Percentiles rank a stretch among this genome's conserved stretches.
These are phyloP conservation scores for Botrytis fragariae DNA, from an alignment of 2,329 filamentous ascomycete species.

Conservation along the genomic window DNA sequence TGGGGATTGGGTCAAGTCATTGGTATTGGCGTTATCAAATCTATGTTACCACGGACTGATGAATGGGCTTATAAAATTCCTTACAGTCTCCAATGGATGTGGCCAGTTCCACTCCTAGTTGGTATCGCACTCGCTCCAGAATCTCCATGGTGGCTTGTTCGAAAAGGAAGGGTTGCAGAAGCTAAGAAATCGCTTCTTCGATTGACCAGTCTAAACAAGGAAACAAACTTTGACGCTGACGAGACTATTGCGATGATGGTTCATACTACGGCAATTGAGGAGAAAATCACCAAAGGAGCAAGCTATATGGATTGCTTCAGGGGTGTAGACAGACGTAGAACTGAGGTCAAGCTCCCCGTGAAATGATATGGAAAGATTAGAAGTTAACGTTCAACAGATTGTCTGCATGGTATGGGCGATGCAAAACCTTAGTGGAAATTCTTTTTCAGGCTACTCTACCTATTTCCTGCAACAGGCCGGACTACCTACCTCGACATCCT, in stretches of 20 bases:
- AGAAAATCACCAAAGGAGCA: conserved; percentile 45
- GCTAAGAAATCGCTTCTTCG: conserved; percentile 41
- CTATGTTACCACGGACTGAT: conserved; percentile 46
- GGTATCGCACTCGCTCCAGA: conserved; percentile 48
- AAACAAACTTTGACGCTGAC: conserved; percentile 45
- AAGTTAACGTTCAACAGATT: conserved; percentile 37
- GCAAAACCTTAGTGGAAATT: conserved; percentile 61
- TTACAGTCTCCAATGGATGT: conserved; percentile 44
- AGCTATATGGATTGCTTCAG: conserved; percentile 52
- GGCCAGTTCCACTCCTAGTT: conserved; percentile 47
- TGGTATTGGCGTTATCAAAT: conserved; percentile 50
- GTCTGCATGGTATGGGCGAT: conserved; percentile 61
- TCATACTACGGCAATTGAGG: conserved; percentile 57
- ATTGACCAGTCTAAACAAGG: conserved; percentile 41
- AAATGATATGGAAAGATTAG: background rate
- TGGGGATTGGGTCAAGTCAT: conserved; percentile 53
- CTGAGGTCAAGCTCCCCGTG: conserved; percentile 40
- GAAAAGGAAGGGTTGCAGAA: conserved; percentile 44
- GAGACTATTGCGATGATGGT: conserved; percentile 54
- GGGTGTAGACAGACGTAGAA: conserved; percentile 50
- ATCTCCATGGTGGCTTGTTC: conserved; percentile 50
- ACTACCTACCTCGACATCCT: conserved; percentile 48
- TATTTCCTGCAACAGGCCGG: conserved; percentile 58
- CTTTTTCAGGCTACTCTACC: conserved; percentile 63
- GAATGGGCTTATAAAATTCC: conserved; percentile 53